Conservation (phyloP, 108 stramenopile species). For the Skeletonema potamos region DNA sequence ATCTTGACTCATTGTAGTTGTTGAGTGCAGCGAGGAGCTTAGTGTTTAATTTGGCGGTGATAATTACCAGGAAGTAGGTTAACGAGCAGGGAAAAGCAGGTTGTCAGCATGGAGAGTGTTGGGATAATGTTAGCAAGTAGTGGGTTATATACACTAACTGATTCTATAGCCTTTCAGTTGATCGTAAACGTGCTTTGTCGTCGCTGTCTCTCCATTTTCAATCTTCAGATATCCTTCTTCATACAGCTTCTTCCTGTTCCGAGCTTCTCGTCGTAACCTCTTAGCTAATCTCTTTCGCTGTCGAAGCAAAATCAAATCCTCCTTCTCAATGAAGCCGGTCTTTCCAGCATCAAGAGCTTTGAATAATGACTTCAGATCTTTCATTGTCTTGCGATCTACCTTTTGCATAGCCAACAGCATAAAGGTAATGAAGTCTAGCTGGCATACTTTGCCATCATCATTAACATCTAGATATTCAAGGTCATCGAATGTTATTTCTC, state of each 20-base stretch:
- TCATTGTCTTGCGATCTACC: constrained; percentile 45
- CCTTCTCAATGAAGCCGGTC: constrained; percentile 49
- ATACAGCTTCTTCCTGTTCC: neutral
- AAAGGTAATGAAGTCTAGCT: constrained; percentile 72
- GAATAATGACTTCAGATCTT: constrained; percentile 60
- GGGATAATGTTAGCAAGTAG: neutral
- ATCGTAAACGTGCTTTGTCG: neutral
- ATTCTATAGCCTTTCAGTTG: neutral
- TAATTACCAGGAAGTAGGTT: too few species aligned
- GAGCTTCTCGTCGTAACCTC: constrained; percentile 8
- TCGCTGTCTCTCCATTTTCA: neutral
- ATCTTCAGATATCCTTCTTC: neutral
- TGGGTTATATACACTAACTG: neutral
- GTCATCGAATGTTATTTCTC: constrained; percentile 56
- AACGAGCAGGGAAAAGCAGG: too few species aligned
- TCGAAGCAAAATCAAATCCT: constrained; percentile 55
- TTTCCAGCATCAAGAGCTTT: constrained; percentile 51
- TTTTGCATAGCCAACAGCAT: constrained; percentile 74
- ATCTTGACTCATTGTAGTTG: neutral
- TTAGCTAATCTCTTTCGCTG: constrained; percentile 19
- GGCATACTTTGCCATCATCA: constrained; percentile 56
- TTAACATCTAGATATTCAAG: constrained; percentile 44
- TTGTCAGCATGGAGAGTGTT: too few species aligned
- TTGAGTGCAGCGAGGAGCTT: too few species aligned
- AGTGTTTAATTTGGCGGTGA: too few species aligned